phyloP scores from a whole-genome alignment of 495 filamentous ascomycete species.

The Talaromyces stipitatus region DNA sequence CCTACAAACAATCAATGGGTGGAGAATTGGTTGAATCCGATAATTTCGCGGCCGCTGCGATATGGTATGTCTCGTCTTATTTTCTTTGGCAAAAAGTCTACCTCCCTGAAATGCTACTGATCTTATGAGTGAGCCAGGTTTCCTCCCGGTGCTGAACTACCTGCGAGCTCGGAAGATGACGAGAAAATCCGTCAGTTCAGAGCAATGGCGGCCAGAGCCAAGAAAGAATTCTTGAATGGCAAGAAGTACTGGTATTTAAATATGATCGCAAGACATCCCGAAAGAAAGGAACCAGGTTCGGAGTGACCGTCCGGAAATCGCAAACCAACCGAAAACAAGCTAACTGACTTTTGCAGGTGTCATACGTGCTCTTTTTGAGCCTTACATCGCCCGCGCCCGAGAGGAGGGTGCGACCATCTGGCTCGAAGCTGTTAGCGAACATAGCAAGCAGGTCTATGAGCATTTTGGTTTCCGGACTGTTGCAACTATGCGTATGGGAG shows the following conservation, averaged over 20 bases:
- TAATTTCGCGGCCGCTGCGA: conserved; percentile 8
- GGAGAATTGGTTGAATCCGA: conserved; percentile 7
- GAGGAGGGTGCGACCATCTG: conserved; percentile 7
- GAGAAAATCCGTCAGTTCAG: conserved; percentile 1
- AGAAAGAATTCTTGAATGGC: conserved; percentile 3
- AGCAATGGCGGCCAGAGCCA: conserved; percentile 2
- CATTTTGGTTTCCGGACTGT: conserved; percentile 8
- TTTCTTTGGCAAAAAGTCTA: not conserved
- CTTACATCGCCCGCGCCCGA: conserved; percentile 6
- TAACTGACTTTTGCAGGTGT: conserved; percentile 4
- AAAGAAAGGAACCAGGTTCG: conserved; percentile 8
- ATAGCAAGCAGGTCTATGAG: conserved; percentile 9
- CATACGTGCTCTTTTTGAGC: conserved; percentile 9
- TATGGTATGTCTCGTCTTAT: conserved; percentile 6
- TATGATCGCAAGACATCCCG: conserved; percentile 9
- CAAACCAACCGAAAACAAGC: not conserved
- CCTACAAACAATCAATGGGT: not conserved
- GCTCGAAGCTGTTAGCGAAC: conserved; percentile 11
- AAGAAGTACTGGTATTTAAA: conserved; percentile 10
- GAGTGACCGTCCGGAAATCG: not conserved
- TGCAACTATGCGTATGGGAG: not conserved
- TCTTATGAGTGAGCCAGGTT: not conserved
- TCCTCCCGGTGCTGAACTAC: not conserved
- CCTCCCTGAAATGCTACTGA: not conserved
- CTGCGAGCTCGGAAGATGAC: not conserved